phyloP scores from a whole-genome alignment of 345 rosid genomes.

The Hirschfeldia incana region DNA sequence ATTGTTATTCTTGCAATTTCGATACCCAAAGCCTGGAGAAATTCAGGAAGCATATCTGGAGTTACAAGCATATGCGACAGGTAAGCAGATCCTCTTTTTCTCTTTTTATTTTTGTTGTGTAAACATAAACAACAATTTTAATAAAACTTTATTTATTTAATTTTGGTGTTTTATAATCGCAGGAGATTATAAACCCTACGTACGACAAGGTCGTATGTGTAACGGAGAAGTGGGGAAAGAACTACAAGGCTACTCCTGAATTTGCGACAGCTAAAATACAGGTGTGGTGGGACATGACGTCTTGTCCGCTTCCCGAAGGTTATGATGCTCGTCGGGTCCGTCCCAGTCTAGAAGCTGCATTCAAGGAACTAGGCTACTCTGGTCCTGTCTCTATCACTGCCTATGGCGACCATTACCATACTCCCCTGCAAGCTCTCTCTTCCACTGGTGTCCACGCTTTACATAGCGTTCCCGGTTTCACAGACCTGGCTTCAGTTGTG shows the following conservation, averaged over 20 bases:
- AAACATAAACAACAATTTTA: too few species aligned
- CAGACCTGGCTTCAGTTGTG: too few species aligned
- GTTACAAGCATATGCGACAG: neutral
- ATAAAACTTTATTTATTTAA: too few species aligned
- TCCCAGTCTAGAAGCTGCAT: neutral
- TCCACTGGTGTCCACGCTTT: neutral
- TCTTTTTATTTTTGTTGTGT: too few species aligned
- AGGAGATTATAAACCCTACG: neutral
- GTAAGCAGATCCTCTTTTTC: neutral
- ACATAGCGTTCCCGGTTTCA: neutral
- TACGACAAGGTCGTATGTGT: neutral
- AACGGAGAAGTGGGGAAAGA: neutral
- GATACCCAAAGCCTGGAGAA: neutral
- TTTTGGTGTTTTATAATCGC: neutral
- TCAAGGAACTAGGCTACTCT: neutral
- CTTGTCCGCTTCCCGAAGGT: neutral
- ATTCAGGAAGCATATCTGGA: neutral
- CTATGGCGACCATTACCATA: neutral
- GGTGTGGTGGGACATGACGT: neutral
- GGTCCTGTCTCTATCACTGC: neutral
- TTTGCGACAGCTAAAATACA: neutral
- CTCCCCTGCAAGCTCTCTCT: neutral
- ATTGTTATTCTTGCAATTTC: too few species aligned
- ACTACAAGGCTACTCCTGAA: neutral
- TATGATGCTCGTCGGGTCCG: neutral